Evolutionary conservation across 1,284 basidiomycete species (phyloP), one percentile per base, ranked within the genome.

Genomic region (Prillingera fragicola): DNA sequence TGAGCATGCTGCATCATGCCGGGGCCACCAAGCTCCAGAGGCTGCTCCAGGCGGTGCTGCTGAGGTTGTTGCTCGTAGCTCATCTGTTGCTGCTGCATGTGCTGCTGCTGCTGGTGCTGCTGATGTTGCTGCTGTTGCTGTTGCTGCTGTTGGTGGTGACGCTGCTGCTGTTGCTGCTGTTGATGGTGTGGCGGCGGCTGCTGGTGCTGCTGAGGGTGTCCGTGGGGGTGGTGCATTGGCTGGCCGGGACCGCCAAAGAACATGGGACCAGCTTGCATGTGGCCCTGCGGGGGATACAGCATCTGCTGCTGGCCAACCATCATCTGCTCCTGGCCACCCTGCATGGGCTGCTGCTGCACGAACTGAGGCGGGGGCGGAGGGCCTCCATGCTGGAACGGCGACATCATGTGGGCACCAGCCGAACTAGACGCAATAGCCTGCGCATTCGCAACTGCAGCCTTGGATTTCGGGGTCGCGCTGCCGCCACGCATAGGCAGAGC

Each of bases 401-500:
- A 61, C 12, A 56, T 53, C 33, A 54, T 47, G n/a, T 53, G 42
- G 15, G 49, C 52, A 28, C 39, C 48, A 15, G 22, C 36, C 13
- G 34, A 38, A 8, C 38, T 39, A 8, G 39, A 43, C 31, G 45
- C 37, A 18, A 41, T 36, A 12, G 25, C 41, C 5, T 38, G 24
- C 3, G 17, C 27, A 17, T 37, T 38, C 3, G 21, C 27, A 3
- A 28, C 47, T 1, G 51, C 34, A 2, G 46, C 41, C 38, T 52
- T 52, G 9, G 48, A 33, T 18, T 41, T 48, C 13, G 51, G 51
- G 14, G 51, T 52, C 22, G 39, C 29, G 33, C 48, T 50, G 29
- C 54, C 63, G 12, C 55, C 52, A 3, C 63, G 57, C 35, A 62
- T 55, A 2, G 69, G 69, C 19, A 69, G 55, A 35, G 68, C 62